phyloP scores from a whole-genome alignment of 805 yeast genomes.

The Peterozyma toletana region DNA sequence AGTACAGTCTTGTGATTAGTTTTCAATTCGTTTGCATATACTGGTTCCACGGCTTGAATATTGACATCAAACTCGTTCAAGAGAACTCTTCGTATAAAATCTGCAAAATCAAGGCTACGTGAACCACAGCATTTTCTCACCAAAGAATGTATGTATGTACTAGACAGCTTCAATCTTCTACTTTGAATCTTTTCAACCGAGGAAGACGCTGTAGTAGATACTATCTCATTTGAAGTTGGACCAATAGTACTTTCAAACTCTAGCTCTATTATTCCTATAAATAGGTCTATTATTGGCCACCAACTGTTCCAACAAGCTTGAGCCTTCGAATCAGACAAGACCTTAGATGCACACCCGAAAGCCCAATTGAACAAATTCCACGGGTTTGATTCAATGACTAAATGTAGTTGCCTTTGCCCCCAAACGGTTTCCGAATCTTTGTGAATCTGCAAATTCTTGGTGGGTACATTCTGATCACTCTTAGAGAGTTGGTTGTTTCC shows the following conservation, averaged over 20 bases:
- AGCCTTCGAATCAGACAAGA: background rate
- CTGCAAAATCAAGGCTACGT: conserved; percentile 8
- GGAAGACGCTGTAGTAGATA: background rate
- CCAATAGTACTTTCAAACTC: conserved; percentile 6
- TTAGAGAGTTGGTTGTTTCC: background rate
- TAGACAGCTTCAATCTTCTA: background rate
- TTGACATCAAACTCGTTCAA: conserved; percentile 11
- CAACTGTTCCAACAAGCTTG: conserved; percentile 5
- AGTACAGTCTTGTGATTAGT: no score
- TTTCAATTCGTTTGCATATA: conserved; percentile 4
- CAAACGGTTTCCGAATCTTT: background rate
- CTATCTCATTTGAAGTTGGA: conserved; percentile 6
- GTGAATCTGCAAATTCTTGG: background rate
- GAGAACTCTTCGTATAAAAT: conserved; percentile 10
- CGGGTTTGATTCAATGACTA: conserved; percentile 1
- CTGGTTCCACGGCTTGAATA: background rate
- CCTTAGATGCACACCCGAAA: conserved; percentile 1
- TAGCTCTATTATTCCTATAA: conserved; percentile 8
- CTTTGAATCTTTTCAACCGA: background rate
- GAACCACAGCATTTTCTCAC: conserved; percentile 1
- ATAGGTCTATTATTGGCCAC: conserved; percentile 3
- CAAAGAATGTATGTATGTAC: conserved; percentile 6
- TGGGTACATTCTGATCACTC: background rate
- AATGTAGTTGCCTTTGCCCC: background rate
- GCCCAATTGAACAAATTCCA: conserved; percentile 6